phyloP scores from a whole-genome alignment of 1,139 yeast species.

The Blastobotrys proliferans region DNA sequence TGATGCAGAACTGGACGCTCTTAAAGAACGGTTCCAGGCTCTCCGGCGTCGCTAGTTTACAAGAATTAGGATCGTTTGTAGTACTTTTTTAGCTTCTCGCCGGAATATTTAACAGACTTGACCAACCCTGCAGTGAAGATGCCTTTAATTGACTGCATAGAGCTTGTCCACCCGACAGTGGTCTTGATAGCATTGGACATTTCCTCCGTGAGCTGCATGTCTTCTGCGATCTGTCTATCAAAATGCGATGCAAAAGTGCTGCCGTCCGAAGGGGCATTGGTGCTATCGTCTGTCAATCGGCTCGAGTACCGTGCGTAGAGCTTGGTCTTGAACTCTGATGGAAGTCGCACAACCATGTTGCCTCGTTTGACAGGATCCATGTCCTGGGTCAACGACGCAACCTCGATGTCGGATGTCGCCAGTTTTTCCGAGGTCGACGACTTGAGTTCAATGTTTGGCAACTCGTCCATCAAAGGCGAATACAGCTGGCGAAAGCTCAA shows the following conservation, averaged over 20 bases:
- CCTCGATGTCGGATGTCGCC: slow-evolving; percentile 21
- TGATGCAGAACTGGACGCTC: slow-evolving; percentile 47
- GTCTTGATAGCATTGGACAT: slow-evolving; percentile 47
- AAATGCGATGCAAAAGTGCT: slow-evolving; percentile 28
- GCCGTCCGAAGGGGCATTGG: not conserved
- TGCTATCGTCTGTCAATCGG: slow-evolving; percentile 10
- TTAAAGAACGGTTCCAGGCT: slow-evolving; percentile 54
- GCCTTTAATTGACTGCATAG: slow-evolving; percentile 78
- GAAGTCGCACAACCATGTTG: slow-evolving; percentile 43
- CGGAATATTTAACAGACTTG: slow-evolving; percentile 70
- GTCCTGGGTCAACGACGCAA: slow-evolving; percentile 36
- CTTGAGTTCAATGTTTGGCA: slow-evolving; percentile 34
- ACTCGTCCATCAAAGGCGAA: slow-evolving; percentile 56
- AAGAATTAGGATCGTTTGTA: not conserved
- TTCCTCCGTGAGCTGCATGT: slow-evolving; percentile 38
- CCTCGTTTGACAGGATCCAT: slow-evolving; percentile 36
- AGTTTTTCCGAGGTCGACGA: slow-evolving; percentile 20
- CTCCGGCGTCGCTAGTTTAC: slow-evolving; percentile 33
- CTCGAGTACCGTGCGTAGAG: slow-evolving; percentile 42
- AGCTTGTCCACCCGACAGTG: slow-evolving; percentile 66
- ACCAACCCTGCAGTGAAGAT: slow-evolving; percentile 77
- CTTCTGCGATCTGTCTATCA: slow-evolving; percentile 41
- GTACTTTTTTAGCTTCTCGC: slow-evolving; percentile 56
- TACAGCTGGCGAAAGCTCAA: slow-evolving; percentile 66
- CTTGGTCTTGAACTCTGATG: slow-evolving; percentile 47